These are phyloP conservation scores for Lactuca saligna DNA, from an alignment of 129 eudicot species.

Conservation along the genomic window DNA sequence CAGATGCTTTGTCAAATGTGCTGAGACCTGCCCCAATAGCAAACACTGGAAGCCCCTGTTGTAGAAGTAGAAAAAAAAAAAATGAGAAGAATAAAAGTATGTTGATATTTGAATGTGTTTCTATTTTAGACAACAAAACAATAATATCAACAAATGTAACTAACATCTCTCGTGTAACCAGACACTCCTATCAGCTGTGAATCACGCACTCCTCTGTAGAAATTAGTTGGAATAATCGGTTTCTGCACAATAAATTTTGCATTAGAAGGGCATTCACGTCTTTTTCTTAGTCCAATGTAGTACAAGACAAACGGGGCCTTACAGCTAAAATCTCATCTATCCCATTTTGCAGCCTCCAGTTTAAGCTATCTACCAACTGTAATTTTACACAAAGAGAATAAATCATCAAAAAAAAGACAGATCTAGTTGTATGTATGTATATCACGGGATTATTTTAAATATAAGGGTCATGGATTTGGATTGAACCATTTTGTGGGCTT, in stretches of 20 bases:
- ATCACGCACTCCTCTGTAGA: slow-evolving; percentile 69
- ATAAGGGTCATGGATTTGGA: slow-evolving; percentile 7
- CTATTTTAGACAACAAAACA: not conserved
- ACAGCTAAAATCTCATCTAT: slow-evolving; percentile 73
- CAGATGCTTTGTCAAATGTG: slow-evolving; percentile 72
- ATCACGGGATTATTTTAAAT: not conserved
- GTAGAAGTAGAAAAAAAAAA: not conserved
- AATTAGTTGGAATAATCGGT: slow-evolving; percentile 59
- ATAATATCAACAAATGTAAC: slow-evolving; percentile 27
- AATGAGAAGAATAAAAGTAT: no score
- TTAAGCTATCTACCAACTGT: slow-evolving; percentile 70
- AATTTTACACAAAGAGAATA: slow-evolving; percentile 22
- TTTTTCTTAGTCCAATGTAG: not conserved
- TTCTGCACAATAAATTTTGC: slow-evolving; percentile 43
- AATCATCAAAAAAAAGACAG: slow-evolving; percentile 5
- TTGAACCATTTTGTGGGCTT: slow-evolving; percentile 68
- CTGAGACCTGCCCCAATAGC: slow-evolving; percentile 70
- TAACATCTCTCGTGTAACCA: slow-evolving; percentile 73
- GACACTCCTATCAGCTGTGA: slow-evolving; percentile 72
- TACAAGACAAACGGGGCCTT: slow-evolving; percentile 22
- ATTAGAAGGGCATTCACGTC: not conserved
- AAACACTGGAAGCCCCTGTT: slow-evolving; percentile 70
- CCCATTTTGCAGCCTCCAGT: slow-evolving; percentile 71
- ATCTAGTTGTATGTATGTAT: not conserved
- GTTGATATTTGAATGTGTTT: no score